Evolutionary conservation across 2,329 filamentous ascomycete genomes (phyloP).

Genomic region (Chaetomiaceae sp.): DNA sequence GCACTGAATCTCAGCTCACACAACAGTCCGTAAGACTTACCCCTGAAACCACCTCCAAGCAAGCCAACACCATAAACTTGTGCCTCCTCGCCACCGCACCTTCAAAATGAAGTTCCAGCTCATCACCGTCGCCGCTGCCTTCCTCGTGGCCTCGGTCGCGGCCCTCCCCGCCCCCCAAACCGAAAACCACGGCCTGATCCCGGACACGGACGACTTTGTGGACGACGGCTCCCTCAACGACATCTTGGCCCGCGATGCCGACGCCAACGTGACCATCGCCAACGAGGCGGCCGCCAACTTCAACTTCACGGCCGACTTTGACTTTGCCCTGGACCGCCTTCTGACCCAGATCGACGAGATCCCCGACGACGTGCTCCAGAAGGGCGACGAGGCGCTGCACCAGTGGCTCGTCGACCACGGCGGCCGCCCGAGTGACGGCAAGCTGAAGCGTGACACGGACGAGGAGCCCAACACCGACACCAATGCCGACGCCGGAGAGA

Average conservation of each 20-base stretch:
- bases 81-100: background rate
- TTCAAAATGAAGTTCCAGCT: conserved; percentile 25
- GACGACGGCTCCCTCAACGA: background rate
- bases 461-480: background rate
- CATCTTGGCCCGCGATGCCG: background rate
- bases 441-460: conserved; percentile 7
- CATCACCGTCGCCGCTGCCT: conserved; percentile 24
- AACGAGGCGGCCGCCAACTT: conserved; percentile 12
- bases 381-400: conserved; percentile 24
- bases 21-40: background rate
- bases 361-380: conserved; percentile 23
- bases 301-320: conserved; percentile 19
- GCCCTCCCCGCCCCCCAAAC: conserved; percentile 23
- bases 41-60: background rate
- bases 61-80: too few species aligned
- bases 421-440: conserved; percentile 10
- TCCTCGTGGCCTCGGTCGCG: conserved; percentile 27
- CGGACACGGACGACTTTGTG: conserved; percentile 11
- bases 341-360: conserved; percentile 21
- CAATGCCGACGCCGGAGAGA: background rate
- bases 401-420: conserved; percentile 24
- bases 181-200: conserved; percentile 8
- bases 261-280: too few species aligned
- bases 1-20: background rate
- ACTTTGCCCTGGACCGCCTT: conserved; percentile 17